Evolutionary conservation across 805 yeast species (phyloP).

Genomic region (Candida sanyiensis): DNA sequence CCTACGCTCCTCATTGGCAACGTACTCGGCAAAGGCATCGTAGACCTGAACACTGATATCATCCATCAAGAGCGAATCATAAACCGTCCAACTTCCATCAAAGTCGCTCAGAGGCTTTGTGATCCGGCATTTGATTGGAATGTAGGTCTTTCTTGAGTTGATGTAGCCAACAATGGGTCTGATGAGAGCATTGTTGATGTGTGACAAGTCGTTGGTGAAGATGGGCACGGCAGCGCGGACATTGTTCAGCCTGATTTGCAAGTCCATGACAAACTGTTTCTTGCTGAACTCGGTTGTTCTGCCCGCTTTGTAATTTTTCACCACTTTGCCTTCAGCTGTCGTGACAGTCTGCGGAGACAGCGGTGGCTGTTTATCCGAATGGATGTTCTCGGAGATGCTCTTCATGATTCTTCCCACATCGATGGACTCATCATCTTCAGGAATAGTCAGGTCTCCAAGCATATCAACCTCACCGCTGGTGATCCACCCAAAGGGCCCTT

Average conservation of each 20-base stretch:
- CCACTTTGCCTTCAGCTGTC: conserved; percentile 14
- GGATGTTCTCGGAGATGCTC: conserved; percentile 38
- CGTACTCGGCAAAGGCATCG: conserved; percentile 84
- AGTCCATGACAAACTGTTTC: conserved; percentile 68
- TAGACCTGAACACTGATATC: conserved; percentile 86
- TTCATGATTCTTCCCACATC: conserved; percentile 44
- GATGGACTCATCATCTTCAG: conserved; percentile 49
- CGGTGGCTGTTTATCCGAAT: conserved; percentile 10
- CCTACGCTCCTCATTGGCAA: conserved; percentile 78
- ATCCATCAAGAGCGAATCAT: conserved; percentile 86
- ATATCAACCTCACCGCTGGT: conserved; percentile 87
- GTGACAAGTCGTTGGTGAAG: conserved; percentile 81
- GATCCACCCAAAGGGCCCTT: conserved; percentile 98
- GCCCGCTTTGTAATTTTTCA: conserved; percentile 16
- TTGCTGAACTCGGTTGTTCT: conserved; percentile 4
- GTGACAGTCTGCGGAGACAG: neutral
- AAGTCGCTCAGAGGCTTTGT: conserved; percentile 77
- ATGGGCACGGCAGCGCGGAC: conserved; percentile 88
- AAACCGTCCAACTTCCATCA: conserved; percentile 94
- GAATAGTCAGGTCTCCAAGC: conserved; percentile 84
- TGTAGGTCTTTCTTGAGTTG: conserved; percentile 82
- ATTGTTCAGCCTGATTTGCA: conserved; percentile 73
- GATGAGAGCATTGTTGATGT: conserved; percentile 84
- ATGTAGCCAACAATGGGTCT: conserved; percentile 95
- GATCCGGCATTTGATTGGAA: conserved; percentile 79